phyloP scores from a whole-genome alignment of 257 asterid species.

The Cinchona pubescens region DNA sequence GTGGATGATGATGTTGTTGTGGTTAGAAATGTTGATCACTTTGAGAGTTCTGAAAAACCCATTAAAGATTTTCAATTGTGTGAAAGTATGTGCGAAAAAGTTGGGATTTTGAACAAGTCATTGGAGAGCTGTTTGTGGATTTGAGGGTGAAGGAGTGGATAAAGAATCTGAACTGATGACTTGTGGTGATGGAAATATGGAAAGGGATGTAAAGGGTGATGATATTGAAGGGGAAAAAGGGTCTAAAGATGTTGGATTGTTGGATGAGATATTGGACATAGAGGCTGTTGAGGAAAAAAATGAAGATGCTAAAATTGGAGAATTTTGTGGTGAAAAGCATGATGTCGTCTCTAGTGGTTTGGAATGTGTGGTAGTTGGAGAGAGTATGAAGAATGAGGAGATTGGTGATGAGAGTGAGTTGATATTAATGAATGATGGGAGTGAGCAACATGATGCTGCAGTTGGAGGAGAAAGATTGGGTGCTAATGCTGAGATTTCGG shows the following conservation, averaged over 20 bases:
- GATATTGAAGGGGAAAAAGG: constrained; percentile 14
- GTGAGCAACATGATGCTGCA: constrained; percentile 11
- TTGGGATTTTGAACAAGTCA: constrained; percentile 16
- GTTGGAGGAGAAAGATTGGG: neutral
- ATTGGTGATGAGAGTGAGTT: constrained; percentile 3
- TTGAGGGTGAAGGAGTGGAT: constrained; percentile 18
- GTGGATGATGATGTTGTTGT: constrained; percentile 52
- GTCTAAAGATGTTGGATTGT: constrained; percentile 19
- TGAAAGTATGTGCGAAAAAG: constrained; percentile 24
- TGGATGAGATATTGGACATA: constrained; percentile 13
- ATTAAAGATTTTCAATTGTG: neutral
- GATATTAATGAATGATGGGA: neutral
- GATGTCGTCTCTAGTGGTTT: neutral
- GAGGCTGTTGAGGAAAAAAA: constrained; percentile 18
- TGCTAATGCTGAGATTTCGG: neutral
- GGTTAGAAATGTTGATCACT: constrained; percentile 40
- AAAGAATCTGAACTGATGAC: constrained; percentile 19
- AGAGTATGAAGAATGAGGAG: neutral
- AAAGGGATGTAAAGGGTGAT: neutral
- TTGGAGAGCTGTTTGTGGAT: constrained; percentile 26
- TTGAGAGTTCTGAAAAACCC: constrained; percentile 22
- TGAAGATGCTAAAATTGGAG: constrained; percentile 15
- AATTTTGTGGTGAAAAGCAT: constrained; percentile 18
- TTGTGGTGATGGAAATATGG: constrained; percentile 9
- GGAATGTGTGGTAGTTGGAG: constrained; percentile 7